phyloP scores from a whole-genome alignment of 768 basidiomycete species.

The Lentinula edodes region DNA sequence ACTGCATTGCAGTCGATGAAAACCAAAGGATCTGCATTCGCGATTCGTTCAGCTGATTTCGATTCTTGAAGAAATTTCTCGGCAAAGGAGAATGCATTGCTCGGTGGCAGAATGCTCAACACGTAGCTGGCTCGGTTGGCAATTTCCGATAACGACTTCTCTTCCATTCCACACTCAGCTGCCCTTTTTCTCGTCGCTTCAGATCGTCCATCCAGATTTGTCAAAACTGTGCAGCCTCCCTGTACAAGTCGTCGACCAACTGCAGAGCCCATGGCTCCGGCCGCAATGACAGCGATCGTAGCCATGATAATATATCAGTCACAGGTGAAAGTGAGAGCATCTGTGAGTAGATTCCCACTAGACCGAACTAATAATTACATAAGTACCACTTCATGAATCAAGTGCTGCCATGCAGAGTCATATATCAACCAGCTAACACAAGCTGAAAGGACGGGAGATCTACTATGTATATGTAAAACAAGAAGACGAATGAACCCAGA shows the following conservation, averaged over 20 bases:
- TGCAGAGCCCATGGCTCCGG: slow-evolving; percentile 57
- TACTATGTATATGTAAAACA: too few species aligned
- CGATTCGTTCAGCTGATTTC: slow-evolving; percentile 7
- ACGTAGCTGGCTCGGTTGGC: slow-evolving; percentile 32
- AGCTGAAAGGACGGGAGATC: too few species aligned
- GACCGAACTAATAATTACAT: too few species aligned
- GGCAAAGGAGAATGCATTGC: slow-evolving; percentile 42
- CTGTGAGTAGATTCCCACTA: too few species aligned
- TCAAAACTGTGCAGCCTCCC: slow-evolving; percentile 49
- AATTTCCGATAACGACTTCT: slow-evolving; percentile 30
- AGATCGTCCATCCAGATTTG: slow-evolving; percentile 49
- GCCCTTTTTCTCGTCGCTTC: slow-evolving; percentile 45
- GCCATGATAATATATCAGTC: slow-evolving; percentile 4
- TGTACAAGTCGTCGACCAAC: slow-evolving; percentile 42
- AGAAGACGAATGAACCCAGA: neutral
- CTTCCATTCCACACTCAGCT: slow-evolving; percentile 42
- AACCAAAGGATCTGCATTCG: slow-evolving; percentile 17
- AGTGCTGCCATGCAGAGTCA: too few species aligned
- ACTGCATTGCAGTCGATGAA: slow-evolving; percentile 60
- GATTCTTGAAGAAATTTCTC: slow-evolving; percentile 29
- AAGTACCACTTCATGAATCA: too few species aligned
- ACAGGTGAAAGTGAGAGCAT: too few species aligned
- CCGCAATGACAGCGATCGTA: slow-evolving; percentile 44
- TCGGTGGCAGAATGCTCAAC: slow-evolving; percentile 55
- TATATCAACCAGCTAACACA: too few species aligned